A percentile compares a stretch with the other conserved stretches of the same genome.
Conservation (phyloP, 768 basidiomycete genomes). For the Termitomyces sp. region DNA sequence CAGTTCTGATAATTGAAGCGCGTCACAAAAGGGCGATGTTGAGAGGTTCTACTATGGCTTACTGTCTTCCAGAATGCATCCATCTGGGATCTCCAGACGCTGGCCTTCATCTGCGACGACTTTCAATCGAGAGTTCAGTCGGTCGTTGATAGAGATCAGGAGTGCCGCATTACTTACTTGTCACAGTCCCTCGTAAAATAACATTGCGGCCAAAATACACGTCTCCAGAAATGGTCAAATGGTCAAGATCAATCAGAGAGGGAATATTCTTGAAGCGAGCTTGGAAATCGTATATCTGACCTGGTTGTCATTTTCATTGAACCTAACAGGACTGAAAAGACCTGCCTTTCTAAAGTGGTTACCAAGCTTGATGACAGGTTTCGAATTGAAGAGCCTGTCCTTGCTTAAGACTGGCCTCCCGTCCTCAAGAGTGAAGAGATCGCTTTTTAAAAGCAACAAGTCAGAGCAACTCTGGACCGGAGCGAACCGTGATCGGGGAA, state of each 20-base stretch:
- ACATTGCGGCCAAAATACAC: constrained; percentile 72
- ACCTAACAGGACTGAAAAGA: constrained; percentile 24
- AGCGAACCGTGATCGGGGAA: constrained; percentile 78
- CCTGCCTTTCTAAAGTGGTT: constrained; percentile 80
- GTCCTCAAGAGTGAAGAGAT: constrained; percentile 74
- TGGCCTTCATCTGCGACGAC: constrained; percentile 64
- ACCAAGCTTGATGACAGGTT: constrained; percentile 82
- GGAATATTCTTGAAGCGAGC: constrained; percentile 82
- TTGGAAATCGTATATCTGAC: constrained; percentile 65
- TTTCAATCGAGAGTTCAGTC: constrained; percentile 3
- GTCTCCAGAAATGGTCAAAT: constrained; percentile 77
- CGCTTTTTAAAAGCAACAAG: constrained; percentile 70
- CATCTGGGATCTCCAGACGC: constrained; percentile 65
- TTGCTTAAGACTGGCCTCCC: constrained; percentile 69
- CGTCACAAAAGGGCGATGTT: background rate
- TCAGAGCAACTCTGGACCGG: constrained; percentile 73
- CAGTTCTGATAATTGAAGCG: constrained; percentile 42
- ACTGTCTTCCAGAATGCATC: constrained; percentile 58
- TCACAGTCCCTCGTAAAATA: constrained; percentile 75
- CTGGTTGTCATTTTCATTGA: constrained; percentile 8
- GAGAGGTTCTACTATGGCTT: constrained; percentile 18
- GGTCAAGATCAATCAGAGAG: constrained; percentile 73
- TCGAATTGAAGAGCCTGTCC: constrained; percentile 58
- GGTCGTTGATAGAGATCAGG: background rate
- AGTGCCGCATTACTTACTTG: constrained; percentile 33